A percentile compares a stretch with the other conserved stretches of the same genome.
Conservation (phyloP, 2,329 filamentous ascomycete species). For the Monilinia polystroma region DNA sequence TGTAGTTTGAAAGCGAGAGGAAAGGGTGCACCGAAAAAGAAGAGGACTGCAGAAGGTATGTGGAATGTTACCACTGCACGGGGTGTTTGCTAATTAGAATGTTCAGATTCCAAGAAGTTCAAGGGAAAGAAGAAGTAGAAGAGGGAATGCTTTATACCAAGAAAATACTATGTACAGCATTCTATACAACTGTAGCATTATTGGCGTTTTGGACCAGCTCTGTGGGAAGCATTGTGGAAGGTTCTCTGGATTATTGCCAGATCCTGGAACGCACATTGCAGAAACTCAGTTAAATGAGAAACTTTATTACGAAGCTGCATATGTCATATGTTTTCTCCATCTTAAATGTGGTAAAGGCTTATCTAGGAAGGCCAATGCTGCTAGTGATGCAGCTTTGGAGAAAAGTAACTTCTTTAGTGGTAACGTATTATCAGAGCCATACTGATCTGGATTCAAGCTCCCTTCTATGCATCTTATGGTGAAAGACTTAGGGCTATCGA, state of each 20-base stretch:
- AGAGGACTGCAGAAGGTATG: constrained; percentile 56
- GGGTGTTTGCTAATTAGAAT: constrained; percentile 1
- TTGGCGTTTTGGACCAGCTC: constrained; percentile 34
- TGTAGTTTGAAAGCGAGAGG: constrained; percentile 71
- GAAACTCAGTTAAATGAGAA: constrained; percentile 16
- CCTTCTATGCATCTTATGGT: not conserved
- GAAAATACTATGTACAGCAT: constrained; percentile 31
- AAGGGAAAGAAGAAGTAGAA: constrained; percentile 47
- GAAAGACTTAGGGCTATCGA: too few species aligned
- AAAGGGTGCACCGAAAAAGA: constrained; percentile 89
- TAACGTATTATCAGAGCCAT: not conserved
- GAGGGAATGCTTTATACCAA: constrained; percentile 24
- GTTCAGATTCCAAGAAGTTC: constrained; percentile 47
- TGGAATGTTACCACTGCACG: not conserved
- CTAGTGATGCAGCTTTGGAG: constrained; percentile 6
- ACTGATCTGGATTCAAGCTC: not conserved
- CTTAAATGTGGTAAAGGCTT: not conserved
- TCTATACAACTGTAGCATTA: constrained; percentile 35
- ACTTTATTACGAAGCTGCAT: not conserved
- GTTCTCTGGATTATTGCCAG: not conserved
- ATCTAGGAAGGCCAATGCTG: not conserved
- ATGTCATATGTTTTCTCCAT: not conserved
- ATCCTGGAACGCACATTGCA: not conserved
- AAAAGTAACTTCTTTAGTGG: not conserved
- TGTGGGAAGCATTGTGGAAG: constrained; percentile 1